phyloP scores from a whole-genome alignment of 768 basidiomycete species.

The Boletus huronensis region DNA sequence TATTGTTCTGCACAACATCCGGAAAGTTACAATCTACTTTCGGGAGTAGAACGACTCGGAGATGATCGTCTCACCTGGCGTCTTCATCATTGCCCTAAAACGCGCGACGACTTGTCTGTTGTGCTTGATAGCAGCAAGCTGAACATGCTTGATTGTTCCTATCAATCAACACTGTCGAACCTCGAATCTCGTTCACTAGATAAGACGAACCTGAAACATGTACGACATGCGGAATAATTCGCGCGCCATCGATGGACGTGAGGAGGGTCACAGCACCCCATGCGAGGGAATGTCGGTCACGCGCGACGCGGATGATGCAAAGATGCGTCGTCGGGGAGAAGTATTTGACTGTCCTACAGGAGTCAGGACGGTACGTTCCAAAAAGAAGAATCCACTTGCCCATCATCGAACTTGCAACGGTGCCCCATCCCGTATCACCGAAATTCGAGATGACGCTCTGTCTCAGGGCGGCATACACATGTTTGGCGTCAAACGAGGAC shows the following conservation, averaged over 20 bases:
- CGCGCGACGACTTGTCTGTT: constrained; percentile 70
- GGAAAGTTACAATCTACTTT: not conserved
- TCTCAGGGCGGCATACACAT: constrained; percentile 65
- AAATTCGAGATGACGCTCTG: constrained; percentile 70
- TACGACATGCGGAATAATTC: constrained; percentile 70
- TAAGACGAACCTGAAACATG: constrained; percentile 67
- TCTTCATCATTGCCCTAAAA: constrained; percentile 52
- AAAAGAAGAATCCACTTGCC: constrained; percentile 40
- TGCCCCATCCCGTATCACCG: constrained; percentile 85
- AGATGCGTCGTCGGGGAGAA: constrained; percentile 80
- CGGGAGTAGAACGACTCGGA: not conserved
- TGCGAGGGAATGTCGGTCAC: constrained; percentile 75
- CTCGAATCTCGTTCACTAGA: not conserved
- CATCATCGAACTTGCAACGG: constrained; percentile 65
- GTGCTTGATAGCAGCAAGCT: constrained; percentile 71
- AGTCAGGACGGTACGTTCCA: not conserved
- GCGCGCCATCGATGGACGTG: constrained; percentile 53
- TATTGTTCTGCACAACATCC: constrained; percentile 42
- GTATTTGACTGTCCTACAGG: constrained; percentile 65
- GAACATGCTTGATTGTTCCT: constrained; percentile 88
- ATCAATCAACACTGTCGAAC: not conserved
- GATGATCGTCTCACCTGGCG: constrained; percentile 40
- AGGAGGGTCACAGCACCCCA: constrained; percentile 79
- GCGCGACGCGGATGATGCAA: constrained; percentile 80
- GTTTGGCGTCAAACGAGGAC: constrained; percentile 50